Percentiles rank a stretch among this genome's conserved stretches.
Conservation (phyloP, 2,329 filamentous ascomycete species). For the Venturia effusa region DNA sequence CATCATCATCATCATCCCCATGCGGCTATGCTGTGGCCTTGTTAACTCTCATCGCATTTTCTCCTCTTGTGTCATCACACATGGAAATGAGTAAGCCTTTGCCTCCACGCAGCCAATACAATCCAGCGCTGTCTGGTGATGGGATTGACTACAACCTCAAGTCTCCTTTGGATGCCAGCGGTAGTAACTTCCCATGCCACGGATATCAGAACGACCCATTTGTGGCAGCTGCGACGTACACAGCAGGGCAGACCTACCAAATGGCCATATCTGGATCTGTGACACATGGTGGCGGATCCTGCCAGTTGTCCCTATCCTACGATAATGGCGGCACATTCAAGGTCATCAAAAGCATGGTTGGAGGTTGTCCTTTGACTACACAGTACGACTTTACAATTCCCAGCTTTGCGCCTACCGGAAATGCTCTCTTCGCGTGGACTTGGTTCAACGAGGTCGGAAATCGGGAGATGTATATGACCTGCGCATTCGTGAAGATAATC, state of each 20-base stretch:
- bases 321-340: slow-evolving; percentile 67
- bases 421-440: slow-evolving; percentile 76
- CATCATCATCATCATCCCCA: neutral
- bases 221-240: slow-evolving; percentile 22
- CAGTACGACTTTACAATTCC: slow-evolving; percentile 64
- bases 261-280: slow-evolving; percentile 53
- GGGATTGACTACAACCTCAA: slow-evolving; percentile 2
- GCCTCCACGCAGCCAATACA: neutral
- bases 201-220: slow-evolving; percentile 17
- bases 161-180: slow-evolving; percentile 47
- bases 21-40: neutral
- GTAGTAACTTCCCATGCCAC: slow-evolving; percentile 67
- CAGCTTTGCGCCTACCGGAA: slow-evolving; percentile 53
- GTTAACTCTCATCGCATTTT: neutral
- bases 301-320: slow-evolving; percentile 77
- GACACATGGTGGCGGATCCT: slow-evolving; percentile 83
- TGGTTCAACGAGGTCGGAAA: slow-evolving; percentile 93
- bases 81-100: slow-evolving; percentile 7
- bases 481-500: slow-evolving; percentile 51
- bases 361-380: slow-evolving; percentile 65
- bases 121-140: neutral
- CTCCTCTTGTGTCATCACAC: slow-evolving; percentile 5
- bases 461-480: slow-evolving; percentile 98
- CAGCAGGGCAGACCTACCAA: slow-evolving; percentile 51
- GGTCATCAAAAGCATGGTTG: slow-evolving; percentile 80